Percentiles rank a stretch among this genome's conserved stretches.
Conservation (phyloP, 768 basidiomycete species). For the Tricholoma hemisulphureum region DNA sequence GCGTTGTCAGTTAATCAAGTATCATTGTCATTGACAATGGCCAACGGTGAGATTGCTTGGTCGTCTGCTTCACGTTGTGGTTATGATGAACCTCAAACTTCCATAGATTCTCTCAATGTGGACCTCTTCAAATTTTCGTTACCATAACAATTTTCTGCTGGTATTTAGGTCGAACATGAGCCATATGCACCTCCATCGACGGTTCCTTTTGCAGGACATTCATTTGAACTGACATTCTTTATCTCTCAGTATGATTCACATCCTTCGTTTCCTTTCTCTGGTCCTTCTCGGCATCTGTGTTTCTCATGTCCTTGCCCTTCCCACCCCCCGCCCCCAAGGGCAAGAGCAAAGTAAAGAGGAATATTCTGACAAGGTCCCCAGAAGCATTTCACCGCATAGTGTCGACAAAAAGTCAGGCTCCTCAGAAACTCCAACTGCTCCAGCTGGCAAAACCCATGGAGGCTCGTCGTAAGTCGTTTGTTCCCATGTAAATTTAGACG, state of each 20-base stretch:
- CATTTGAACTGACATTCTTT: conserved; percentile 25
- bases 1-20: too few relatives aligned
- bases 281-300: conserved; percentile 32
- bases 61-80: too few relatives aligned
- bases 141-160: too few relatives aligned
- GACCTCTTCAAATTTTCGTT: too few relatives aligned
- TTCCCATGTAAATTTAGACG: not conserved
- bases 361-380: conserved; percentile 48
- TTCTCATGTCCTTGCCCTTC: conserved; percentile 43
- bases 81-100: too few relatives aligned
- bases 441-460: conserved; percentile 46
- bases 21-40: too few relatives aligned
- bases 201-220: conserved; percentile 7
- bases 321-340: too few relatives aligned
- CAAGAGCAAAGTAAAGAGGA: too few relatives aligned
- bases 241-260: conserved; percentile 40
- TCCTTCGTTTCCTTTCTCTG: conserved; percentile 33
- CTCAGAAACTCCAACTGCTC: conserved; percentile 32
- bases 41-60: too few relatives aligned
- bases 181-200: too few relatives aligned
- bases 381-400: conserved; percentile 55
- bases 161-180: not conserved
- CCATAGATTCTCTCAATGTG: too few relatives aligned
- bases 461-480: conserved; percentile 11
- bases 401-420: conserved; percentile 40